A percentile compares a stretch with the other conserved stretches of the same genome.
These are phyloP conservation scores for Salix brachista DNA, from an alignment of 345 rosid species.

Conservation along the genomic window DNA sequence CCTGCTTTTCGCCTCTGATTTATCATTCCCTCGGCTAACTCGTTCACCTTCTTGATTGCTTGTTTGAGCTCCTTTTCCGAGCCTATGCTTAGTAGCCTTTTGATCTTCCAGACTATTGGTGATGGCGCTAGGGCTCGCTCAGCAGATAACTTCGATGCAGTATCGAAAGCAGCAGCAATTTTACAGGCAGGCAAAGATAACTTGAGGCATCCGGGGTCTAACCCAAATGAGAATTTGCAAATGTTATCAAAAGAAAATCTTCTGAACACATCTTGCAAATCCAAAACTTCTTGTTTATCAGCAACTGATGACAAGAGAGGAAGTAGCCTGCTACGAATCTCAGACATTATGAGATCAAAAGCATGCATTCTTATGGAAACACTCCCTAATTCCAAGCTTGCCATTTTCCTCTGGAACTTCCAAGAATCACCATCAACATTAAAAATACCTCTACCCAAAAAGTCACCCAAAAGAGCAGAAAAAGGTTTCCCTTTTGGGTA, in stretches of 20 bases:
- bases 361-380: constrained; percentile 37
- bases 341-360: constrained; percentile 31
- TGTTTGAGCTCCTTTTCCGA: constrained; percentile 47
- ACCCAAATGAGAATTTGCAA: constrained; percentile 63
- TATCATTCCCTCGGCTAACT: constrained; percentile 43
- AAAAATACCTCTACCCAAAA: constrained; percentile 57
- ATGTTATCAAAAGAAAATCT: constrained; percentile 64
- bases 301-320: constrained; percentile 29
- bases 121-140: constrained; percentile 42
- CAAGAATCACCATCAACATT: constrained; percentile 58
- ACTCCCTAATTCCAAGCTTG: constrained; percentile 48
- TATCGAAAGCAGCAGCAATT: constrained; percentile 50
- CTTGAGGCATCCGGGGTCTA: constrained; percentile 58
- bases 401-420: constrained; percentile 55
- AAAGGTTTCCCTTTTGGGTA: constrained; percentile 53
- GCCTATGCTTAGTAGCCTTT: constrained; percentile 47
- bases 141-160: constrained; percentile 48
- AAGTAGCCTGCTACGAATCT: constrained; percentile 40
- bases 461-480: constrained; percentile 40
- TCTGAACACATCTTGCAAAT: constrained; percentile 59
- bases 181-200: constrained; percentile 36
- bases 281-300: constrained; percentile 20
- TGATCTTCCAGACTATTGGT: constrained; percentile 53
- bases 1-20: constrained; percentile 34
- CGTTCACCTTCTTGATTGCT: constrained; percentile 41